Base-by-base conservation (phyloP, 352 stramenopile species). In the Phytophthora meadii region DNA sequence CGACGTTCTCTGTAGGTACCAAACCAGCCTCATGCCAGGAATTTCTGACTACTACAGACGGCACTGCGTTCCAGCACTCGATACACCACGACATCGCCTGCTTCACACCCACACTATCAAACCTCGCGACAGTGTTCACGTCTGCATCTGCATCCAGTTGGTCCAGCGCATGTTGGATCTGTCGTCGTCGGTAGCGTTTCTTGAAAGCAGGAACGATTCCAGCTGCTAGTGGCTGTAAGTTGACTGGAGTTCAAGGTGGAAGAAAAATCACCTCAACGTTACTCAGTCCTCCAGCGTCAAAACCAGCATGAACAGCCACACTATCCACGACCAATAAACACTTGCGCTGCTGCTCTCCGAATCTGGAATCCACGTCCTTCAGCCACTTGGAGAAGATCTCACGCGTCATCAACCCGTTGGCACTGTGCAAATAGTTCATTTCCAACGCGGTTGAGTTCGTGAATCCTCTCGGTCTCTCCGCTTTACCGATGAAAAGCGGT, bases 311-410 rank as follows among this genome's bases (percentile, higher is more conserved):
- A 7, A 75, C 60, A 11, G 41, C 45, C 5, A 41, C 63, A 10
- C 48, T 74, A 45, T 82, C 74, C 14, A 81, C 1, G 7, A 80
- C 12, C 15, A 85, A 47, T 4, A 77, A 32, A 41, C 69, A 72
- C 1, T 64, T 49, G 5, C 74, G 59, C 11, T 68, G 28, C 28
- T 75, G 49, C 22, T 52, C 27, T 10, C 46, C 14, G 53, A 82
- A 76, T 28, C 39, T 59, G 2, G 44, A 14, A 17, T 81, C 58
- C 15, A 85, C 25, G 1, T 66, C 22, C 7, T 53, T 39, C 0
- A 85, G n/a, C 72, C 76, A 79, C 5, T 77, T 48, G 5, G 15
- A 47, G 41, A 82, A 85, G 40, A 81, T 60, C 5, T 52, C 53
- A 5, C 61, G 52, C 17, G 63, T 81, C 61, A 82, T 81, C 39